These are phyloP conservation scores for Aspergillus coremiiformis DNA, from an alignment of 495 filamentous ascomycete species.

Conservation along the genomic window DNA sequence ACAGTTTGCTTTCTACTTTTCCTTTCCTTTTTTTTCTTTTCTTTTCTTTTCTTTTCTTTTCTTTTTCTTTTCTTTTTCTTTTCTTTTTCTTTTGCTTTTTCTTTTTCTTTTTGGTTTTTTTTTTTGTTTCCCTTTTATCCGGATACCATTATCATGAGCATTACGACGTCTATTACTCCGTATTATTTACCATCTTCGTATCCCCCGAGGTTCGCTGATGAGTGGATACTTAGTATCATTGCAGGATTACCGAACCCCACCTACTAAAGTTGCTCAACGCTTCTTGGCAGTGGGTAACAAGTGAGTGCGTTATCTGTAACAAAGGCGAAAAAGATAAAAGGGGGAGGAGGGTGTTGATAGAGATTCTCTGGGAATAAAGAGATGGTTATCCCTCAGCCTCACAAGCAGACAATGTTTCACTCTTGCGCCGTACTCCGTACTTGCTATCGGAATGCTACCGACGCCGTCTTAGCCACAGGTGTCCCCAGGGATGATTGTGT, in stretches of 20 bases:
- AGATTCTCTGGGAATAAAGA: not conserved
- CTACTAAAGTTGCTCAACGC: not conserved
- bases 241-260: not conserved
- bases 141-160: not conserved
- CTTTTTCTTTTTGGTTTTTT: not conserved
- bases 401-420: too few species aligned
- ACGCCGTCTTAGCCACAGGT: not conserved
- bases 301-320: not conserved
- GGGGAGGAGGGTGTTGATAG: not conserved
- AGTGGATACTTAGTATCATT: not conserved
- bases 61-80: not conserved
- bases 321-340: not conserved
- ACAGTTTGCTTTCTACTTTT: not conserved
- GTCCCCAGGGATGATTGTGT: not conserved
- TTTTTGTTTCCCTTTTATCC: not conserved
- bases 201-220: not conserved
- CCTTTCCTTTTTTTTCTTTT: not conserved
- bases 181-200: not conserved
- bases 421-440: too few species aligned
- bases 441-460: not conserved
- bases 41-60: too few species aligned
- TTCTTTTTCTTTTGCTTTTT: not conserved
- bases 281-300: not conserved
- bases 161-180: too few species aligned
- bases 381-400: not conserved